Evolutionary conservation across 2,329 filamentous ascomycete species (phyloP).

Genomic region (Gliomastix tumulicola): DNA sequence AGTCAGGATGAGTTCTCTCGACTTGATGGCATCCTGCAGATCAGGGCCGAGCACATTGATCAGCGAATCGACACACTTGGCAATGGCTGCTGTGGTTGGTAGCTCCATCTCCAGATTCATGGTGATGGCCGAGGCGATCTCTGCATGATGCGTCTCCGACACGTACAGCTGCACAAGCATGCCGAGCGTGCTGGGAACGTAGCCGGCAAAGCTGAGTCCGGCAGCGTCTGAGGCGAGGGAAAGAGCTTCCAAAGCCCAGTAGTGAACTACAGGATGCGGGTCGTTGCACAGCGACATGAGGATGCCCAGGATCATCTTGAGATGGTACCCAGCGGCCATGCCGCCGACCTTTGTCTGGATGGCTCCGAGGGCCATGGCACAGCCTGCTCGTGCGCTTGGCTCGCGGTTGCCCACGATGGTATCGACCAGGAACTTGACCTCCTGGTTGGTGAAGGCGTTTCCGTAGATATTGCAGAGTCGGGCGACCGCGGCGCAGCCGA

Average conservation of each 20-base stretch:
- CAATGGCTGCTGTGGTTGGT: conserved; percentile 74
- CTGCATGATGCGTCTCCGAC: conserved; percentile 82
- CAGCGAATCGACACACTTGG: conserved; percentile 85
- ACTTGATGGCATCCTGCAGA: conserved; percentile 84
- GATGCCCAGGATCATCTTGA: conserved; percentile 96
- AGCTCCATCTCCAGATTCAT: conserved; percentile 88
- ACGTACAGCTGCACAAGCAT: conserved; percentile 93
- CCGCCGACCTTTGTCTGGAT: conserved; percentile 95
- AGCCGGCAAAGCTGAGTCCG: conserved; percentile 83
- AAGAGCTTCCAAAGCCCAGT: conserved; percentile 89
- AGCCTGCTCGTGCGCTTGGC: conserved; percentile 86
- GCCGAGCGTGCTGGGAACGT: conserved; percentile 82
- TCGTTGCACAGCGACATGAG: conserved; percentile 97
- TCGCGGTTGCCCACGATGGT: conserved; percentile 92
- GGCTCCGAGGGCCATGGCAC: conserved; percentile 84
- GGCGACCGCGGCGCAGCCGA: conserved; percentile 81
- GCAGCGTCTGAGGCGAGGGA: conserved; percentile 85
- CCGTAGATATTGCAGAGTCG: conserved; percentile 79
- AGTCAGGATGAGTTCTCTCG: conserved; percentile 84
- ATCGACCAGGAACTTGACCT: conserved; percentile 88
- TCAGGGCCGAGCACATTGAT: conserved; percentile 96
- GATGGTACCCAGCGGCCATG: conserved; percentile 92
- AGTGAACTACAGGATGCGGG: conserved; percentile 90
- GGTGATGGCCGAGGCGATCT: conserved; percentile 70
- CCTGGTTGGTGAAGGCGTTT: conserved; percentile 78